phyloP scores from a whole-genome alignment of 192 early-diverging fungal genomes.

The Backusella circina region DNA sequence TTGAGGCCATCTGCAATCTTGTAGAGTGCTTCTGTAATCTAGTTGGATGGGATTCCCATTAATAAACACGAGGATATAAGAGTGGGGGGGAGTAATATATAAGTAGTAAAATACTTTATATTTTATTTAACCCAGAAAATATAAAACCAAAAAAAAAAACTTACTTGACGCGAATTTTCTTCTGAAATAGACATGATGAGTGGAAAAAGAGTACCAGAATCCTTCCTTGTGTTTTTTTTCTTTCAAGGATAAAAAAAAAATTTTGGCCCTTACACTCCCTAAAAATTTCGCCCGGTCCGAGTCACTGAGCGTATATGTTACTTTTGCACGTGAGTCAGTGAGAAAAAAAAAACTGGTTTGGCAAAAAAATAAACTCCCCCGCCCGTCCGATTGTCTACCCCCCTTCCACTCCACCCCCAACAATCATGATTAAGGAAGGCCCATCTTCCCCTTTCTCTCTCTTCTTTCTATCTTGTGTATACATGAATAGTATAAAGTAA shows the following conservation, averaged over 20 bases:
- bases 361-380: background rate
- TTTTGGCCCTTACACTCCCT: background rate
- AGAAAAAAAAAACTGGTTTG: background rate
- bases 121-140: background rate
- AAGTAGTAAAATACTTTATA: background rate
- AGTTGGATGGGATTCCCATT: background rate
- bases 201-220: background rate
- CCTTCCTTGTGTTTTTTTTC: background rate
- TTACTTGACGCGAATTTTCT: conserved; percentile 2
- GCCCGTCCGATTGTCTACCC: background rate
- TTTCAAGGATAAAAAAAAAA: background rate
- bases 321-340: conserved; percentile 1
- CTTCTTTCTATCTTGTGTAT: background rate
- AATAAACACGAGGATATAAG: background rate
- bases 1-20: background rate
- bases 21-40: background rate
- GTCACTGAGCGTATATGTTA: background rate
- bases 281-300: background rate
- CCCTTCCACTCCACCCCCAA: background rate
- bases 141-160: background rate
- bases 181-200: background rate
- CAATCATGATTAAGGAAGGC: background rate
- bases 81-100: background rate
- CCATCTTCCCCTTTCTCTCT: background rate
- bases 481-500: background rate